phyloP scores from a whole-genome alignment of 2,329 filamentous ascomycete genomes.

The Trichoderma pleuroti region DNA sequence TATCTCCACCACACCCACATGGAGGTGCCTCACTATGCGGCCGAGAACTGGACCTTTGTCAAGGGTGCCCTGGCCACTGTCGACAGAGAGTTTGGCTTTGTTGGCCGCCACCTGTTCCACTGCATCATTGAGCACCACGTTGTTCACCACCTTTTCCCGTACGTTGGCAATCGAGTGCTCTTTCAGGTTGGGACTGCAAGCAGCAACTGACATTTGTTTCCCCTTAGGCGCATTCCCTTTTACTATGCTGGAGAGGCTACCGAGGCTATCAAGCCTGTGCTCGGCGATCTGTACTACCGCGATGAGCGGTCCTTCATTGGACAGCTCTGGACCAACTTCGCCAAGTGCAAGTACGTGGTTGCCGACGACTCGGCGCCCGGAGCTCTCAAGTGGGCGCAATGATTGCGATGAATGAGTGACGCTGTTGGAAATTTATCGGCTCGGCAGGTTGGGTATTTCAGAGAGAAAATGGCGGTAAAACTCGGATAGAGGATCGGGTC shows the following conservation, averaged over 20 bases:
- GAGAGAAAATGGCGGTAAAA: background rate
- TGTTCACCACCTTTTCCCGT: constrained; percentile 55
- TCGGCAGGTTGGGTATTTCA: background rate
- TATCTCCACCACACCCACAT: constrained; percentile 60
- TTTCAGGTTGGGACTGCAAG: background rate
- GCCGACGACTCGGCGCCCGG: constrained; percentile 6
- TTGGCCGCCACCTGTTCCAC: constrained; percentile 61
- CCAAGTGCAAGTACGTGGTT: constrained; percentile 17
- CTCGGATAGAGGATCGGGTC: constrained; percentile 1
- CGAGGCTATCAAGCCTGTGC: constrained; percentile 14
- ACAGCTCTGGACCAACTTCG: constrained; percentile 14
- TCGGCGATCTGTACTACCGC: constrained; percentile 15
- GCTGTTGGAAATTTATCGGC: background rate
- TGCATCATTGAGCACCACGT: constrained; percentile 60
- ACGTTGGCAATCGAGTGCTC: background rate
- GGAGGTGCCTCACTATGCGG: constrained; percentile 46
- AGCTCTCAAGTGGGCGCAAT: constrained; percentile 17
- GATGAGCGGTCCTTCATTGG: constrained; percentile 2
- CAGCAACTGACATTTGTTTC: background rate
- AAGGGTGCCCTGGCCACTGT: constrained; percentile 59
- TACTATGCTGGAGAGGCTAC: constrained; percentile 17
- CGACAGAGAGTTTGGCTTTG: constrained; percentile 60
- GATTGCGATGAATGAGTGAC: background rate
- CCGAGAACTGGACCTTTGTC: constrained; percentile 57
- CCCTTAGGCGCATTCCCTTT: constrained; percentile 11